Evolutionary conservation across 2,329 filamentous ascomycete genomes (phyloP).

Genomic region (Botryotinia convoluta): DNA sequence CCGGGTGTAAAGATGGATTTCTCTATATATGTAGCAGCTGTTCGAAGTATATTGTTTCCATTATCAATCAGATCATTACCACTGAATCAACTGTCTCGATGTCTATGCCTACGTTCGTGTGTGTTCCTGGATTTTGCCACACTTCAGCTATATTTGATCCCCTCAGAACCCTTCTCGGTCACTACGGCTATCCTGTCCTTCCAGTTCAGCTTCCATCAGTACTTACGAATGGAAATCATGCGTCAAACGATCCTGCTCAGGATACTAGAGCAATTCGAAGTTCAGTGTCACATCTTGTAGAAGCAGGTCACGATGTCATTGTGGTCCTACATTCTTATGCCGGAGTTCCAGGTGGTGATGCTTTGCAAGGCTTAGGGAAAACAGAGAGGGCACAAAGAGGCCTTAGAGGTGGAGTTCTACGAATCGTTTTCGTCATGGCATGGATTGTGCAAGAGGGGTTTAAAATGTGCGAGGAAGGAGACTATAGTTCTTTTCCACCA

Average conservation of each 20-base stretch:
- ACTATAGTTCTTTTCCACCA: slow-evolving; percentile 19
- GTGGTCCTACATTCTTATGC: slow-evolving; percentile 33
- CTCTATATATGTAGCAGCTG: slow-evolving; percentile 20
- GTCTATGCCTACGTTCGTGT: slow-evolving; percentile 41
- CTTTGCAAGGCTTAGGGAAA: slow-evolving; percentile 31
- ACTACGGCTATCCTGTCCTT: slow-evolving; percentile 37
- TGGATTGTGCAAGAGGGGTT: slow-evolving; percentile 30
- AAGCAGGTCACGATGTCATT: slow-evolving; percentile 37
- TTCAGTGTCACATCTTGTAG: slow-evolving; percentile 37
- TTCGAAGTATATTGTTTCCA: slow-evolving; percentile 2
- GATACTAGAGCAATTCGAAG: slow-evolving; percentile 41
- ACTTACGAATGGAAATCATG: slow-evolving; percentile 31
- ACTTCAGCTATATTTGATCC: slow-evolving; percentile 40
- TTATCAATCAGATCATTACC: background rate
- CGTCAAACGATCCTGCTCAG: slow-evolving; percentile 40
- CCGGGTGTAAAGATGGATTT: slow-evolving; percentile 11
- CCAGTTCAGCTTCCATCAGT: slow-evolving; percentile 41
- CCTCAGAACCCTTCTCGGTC: slow-evolving; percentile 38
- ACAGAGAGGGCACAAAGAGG: slow-evolving; percentile 27
- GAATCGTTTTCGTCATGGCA: slow-evolving; percentile 44
- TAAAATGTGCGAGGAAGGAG: slow-evolving; percentile 18
- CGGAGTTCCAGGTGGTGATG: slow-evolving; percentile 32
- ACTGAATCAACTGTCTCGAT: slow-evolving; percentile 21
- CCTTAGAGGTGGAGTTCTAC: slow-evolving; percentile 29
- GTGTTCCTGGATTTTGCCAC: slow-evolving; percentile 44